A percentile compares a stretch with the other conserved stretches of the same genome.
These are phyloP conservation scores for Paratinospora sagittata DNA, from an alignment of 164 flowering plant species.

Conservation along the genomic window DNA sequence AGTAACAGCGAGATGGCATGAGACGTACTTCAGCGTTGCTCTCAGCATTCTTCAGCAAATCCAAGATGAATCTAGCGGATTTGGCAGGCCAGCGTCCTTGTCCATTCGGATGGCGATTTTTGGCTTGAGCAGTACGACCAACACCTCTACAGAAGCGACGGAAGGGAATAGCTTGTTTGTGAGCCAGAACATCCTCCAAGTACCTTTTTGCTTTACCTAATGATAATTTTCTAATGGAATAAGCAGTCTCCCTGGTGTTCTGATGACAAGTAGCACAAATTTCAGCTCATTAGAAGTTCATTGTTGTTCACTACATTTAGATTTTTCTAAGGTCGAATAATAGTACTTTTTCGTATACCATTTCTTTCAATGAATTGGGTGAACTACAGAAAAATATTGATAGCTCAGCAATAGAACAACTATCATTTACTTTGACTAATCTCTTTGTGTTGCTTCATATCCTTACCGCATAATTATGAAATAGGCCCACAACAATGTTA, in stretches of 20 bases:
- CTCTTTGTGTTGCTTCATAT: no score
- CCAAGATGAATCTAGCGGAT: constrained; percentile 77
- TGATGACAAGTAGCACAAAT: constrained; percentile 13
- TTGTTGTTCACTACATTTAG: not conserved
- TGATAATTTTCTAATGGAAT: constrained; percentile 63
- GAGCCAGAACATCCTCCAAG: constrained; percentile 81
- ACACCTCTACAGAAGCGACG: constrained; percentile 90
- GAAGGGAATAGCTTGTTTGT: constrained; percentile 94
- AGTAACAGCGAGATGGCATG: not conserved
- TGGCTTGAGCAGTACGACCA: constrained; percentile 95
- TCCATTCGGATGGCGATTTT: constrained; percentile 85
- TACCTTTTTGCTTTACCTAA: constrained; percentile 79
- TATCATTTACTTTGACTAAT: no score
- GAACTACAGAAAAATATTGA: no score
- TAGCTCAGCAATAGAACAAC: no score
- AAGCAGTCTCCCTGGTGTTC: constrained; percentile 93
- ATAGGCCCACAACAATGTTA: no score
- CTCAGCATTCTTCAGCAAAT: constrained; percentile 92
- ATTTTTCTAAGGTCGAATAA: no score
- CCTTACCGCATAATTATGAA: no score
- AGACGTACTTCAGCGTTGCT: constrained; percentile 80
- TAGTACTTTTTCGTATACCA: no score
- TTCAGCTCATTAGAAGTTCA: not conserved
- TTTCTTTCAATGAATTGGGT: no score
- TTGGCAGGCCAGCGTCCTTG: constrained; percentile 97